Evolutionary conservation across 345 rosid species (phyloP).

Genomic region (Gossypium raimondii): DNA sequence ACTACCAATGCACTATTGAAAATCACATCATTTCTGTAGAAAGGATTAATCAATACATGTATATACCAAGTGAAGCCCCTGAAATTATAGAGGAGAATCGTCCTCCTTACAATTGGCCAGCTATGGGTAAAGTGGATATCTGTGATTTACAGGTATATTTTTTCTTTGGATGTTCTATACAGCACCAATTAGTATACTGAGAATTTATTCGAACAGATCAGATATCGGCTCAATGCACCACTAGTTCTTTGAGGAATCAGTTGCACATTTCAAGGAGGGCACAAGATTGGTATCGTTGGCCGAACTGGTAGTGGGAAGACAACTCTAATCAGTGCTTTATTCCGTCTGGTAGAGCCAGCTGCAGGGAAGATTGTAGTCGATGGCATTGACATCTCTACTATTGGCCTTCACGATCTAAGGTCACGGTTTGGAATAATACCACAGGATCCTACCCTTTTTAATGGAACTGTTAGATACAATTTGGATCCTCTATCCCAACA

Average conservation of each 20-base stretch:
- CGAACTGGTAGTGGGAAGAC: slow-evolving; percentile 96
- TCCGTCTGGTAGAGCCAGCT: slow-evolving; percentile 82
- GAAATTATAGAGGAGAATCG: slow-evolving; percentile 63
- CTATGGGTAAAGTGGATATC: slow-evolving; percentile 72
- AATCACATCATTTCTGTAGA: slow-evolving; percentile 90
- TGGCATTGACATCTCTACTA: slow-evolving; percentile 65
- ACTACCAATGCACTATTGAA: slow-evolving; percentile 78
- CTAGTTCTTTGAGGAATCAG: slow-evolving; percentile 77
- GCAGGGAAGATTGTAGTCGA: slow-evolving; percentile 82
- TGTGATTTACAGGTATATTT: slow-evolving; percentile 61
- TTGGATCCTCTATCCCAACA: slow-evolving; percentile 75
- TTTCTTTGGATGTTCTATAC: background rate
- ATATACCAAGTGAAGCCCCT: slow-evolving; percentile 84
- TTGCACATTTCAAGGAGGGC: slow-evolving; percentile 82
- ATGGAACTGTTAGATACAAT: slow-evolving; percentile 88
- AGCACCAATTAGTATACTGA: background rate
- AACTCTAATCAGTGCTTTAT: slow-evolving; percentile 79
- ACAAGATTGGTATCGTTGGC: slow-evolving; percentile 90
- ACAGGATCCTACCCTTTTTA: slow-evolving; percentile 88
- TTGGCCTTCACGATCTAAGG: slow-evolving; percentile 85
- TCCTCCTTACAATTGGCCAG: slow-evolving; percentile 82
- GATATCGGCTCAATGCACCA: slow-evolving; percentile 65
- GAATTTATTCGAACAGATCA: slow-evolving; percentile 42
- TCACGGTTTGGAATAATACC: slow-evolving; percentile 85
- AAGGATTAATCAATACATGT: slow-evolving; percentile 88